Conservation (phyloP, 176 grass and related monocot genomes). For the Triticum urartu region DNA sequence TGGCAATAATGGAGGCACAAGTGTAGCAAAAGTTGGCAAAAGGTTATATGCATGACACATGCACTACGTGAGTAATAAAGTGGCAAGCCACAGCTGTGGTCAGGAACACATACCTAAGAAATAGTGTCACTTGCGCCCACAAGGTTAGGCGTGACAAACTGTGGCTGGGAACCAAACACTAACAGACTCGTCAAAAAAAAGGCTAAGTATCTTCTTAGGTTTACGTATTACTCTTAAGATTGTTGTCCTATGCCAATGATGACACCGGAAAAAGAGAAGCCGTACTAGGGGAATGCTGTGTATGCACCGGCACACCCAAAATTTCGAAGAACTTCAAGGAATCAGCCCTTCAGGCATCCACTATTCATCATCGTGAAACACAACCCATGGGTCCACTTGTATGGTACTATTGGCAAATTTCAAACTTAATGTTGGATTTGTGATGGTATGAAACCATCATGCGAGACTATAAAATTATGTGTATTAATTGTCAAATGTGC, state of each 20-base stretch:
- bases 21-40: neutral
- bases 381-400: neutral
- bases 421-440: neutral
- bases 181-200: neutral
- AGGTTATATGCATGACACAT: neutral
- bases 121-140: neutral
- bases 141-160: too few relatives aligned
- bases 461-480: neutral
- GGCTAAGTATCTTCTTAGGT: neutral
- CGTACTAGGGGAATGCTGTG: neutral
- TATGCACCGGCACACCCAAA: neutral
- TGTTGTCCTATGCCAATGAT: neutral
- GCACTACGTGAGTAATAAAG: neutral
- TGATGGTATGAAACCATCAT: neutral
- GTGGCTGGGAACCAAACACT: too few relatives aligned
- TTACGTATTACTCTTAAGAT: neutral
- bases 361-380: neutral
- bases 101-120: neutral
- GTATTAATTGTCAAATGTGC: neutral
- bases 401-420: neutral
- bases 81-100: neutral
- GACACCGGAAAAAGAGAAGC: neutral
- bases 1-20: neutral
- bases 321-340: neutral
- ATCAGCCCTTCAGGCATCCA: neutral